A percentile compares a stretch with the other conserved stretches of the same genome.
Conservation (phyloP, 2,329 filamentous ascomycete genomes). For the Diaporthe nobilis region DNA sequence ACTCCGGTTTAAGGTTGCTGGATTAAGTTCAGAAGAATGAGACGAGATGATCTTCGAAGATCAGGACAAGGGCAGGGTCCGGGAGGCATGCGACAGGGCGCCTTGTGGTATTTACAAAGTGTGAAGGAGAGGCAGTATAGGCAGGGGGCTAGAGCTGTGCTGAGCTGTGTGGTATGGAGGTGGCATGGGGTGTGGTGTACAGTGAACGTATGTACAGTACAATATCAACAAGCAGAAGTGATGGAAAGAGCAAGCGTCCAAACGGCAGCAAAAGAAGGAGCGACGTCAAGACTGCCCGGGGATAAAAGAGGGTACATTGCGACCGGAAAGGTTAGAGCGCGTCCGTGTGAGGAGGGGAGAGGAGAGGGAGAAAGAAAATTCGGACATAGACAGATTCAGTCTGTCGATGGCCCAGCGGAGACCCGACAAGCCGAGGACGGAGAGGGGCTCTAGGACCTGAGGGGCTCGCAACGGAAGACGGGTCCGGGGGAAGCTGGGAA, state of each 20-base stretch:
- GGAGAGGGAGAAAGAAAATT: slow-evolving; percentile 25
- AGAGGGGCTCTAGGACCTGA: slow-evolving; percentile 32
- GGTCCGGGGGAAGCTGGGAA: slow-evolving; percentile 31
- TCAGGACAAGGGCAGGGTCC: slow-evolving; percentile 26
- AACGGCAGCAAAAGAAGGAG: slow-evolving; percentile 29
- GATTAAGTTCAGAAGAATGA: slow-evolving; percentile 26
- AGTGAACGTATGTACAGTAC: slow-evolving; percentile 20
- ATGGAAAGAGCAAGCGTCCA: slow-evolving; percentile 18
- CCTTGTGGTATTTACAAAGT: slow-evolving; percentile 7
- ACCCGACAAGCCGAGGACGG: slow-evolving; percentile 36
- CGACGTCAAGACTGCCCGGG: slow-evolving; percentile 28
- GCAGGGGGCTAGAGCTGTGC: slow-evolving; percentile 2
- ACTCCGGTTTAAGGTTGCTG: slow-evolving; percentile 30
- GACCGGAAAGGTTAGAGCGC: slow-evolving; percentile 26
- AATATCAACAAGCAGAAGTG: slow-evolving; percentile 29
- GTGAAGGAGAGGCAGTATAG: background rate
- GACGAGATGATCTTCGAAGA: slow-evolving; percentile 30
- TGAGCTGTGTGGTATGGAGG: background rate
- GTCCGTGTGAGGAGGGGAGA: slow-evolving; percentile 22
- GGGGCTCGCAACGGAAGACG: slow-evolving; percentile 33
- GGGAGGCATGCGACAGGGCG: slow-evolving; percentile 5
- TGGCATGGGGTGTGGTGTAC: slow-evolving; percentile 17
- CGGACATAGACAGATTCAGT: slow-evolving; percentile 30
- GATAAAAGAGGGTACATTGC: slow-evolving; percentile 20
- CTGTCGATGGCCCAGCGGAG: slow-evolving; percentile 27